Conservation (phyloP, 768 basidiomycete genomes). For the Lactifluus subvellereus region DNA sequence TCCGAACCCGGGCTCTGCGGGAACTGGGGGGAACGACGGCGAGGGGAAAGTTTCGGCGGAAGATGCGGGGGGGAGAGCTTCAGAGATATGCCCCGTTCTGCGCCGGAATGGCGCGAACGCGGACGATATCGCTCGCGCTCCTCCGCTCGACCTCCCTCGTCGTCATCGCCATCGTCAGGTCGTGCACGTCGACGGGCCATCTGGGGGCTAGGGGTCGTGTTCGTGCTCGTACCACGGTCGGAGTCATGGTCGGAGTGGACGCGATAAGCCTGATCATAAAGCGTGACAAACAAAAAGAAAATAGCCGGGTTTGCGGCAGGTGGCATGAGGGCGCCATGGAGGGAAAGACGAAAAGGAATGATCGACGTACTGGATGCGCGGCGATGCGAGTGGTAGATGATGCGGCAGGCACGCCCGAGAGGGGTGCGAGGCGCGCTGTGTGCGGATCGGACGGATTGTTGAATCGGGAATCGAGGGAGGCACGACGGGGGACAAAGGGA, state of each 20-base stretch:
- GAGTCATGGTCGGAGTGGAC: conserved; percentile 2
- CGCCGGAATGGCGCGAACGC: conserved; percentile 3
- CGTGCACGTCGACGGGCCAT: conserved; percentile 9
- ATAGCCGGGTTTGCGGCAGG: background rate
- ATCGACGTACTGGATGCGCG: conserved; percentile 16
- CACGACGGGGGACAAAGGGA: conserved; percentile 10
- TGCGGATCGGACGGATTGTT: conserved; percentile 11
- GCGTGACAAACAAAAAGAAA: background rate
- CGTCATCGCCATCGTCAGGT: background rate
- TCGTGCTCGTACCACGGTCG: background rate
- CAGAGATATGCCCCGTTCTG: background rate
- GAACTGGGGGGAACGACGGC: background rate
- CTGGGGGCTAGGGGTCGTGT: background rate
- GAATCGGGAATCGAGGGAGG: background rate
- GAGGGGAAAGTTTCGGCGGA: background rate
- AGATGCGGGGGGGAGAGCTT: background rate
- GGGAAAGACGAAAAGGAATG: background rate
- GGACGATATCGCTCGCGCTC: conserved; percentile 15
- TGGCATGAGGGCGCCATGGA: background rate
- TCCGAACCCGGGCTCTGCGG: background rate
- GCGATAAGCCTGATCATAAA: background rate
- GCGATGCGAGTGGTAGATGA: conserved; percentile 2
- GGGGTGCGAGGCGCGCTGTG: background rate
- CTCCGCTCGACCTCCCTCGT: background rate
- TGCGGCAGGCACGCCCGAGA: background rate